A percentile compares a stretch with the other conserved stretches of the same genome.
Conservation (phyloP, 2,329 filamentous ascomycete genomes). For the Fusarium sp. region DNA sequence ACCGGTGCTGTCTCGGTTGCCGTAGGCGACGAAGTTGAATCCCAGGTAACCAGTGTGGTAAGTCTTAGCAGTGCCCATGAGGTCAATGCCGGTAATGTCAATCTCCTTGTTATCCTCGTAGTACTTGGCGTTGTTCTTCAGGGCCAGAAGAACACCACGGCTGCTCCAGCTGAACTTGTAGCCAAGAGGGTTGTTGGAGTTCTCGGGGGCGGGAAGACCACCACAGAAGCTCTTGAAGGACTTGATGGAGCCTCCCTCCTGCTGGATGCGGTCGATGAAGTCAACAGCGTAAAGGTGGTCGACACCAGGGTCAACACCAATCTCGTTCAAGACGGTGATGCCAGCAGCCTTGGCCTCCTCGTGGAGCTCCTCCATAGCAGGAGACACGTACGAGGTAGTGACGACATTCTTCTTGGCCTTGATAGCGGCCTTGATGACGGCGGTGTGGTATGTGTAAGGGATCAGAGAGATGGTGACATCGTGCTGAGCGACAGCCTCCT, state of each 20-base stretch:
- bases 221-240: conserved; percentile 90
- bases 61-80: conserved; percentile 91
- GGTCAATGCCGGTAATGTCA: conserved; percentile 72
- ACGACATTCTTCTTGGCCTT: conserved; percentile 96
- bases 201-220: conserved; percentile 77
- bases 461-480: conserved; percentile 88
- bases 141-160: conserved; percentile 88
- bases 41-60: conserved; percentile 86
- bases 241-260: conserved; percentile 85
- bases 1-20: conserved; percentile 89
- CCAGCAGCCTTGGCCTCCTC: conserved; percentile 87
- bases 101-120: conserved; percentile 84
- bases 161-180: conserved; percentile 76
- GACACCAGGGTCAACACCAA: conserved; percentile 66
- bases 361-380: conserved; percentile 92
- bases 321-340: conserved; percentile 98
- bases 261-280: conserved; percentile 90
- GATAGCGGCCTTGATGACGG: conserved; percentile 94
- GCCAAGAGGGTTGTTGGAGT: conserved; percentile 86
- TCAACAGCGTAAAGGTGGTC: conserved; percentile 80
- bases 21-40: conserved; percentile 91
- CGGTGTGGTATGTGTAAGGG: conserved; percentile 90
- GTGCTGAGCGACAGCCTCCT: conserved; percentile 83
- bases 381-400: conserved; percentile 93
- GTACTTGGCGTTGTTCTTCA: conserved; percentile 87